Evolutionary conservation across 192 early-diverging fungal species (phyloP).

Genomic region (Helicostylum pulchrum): DNA sequence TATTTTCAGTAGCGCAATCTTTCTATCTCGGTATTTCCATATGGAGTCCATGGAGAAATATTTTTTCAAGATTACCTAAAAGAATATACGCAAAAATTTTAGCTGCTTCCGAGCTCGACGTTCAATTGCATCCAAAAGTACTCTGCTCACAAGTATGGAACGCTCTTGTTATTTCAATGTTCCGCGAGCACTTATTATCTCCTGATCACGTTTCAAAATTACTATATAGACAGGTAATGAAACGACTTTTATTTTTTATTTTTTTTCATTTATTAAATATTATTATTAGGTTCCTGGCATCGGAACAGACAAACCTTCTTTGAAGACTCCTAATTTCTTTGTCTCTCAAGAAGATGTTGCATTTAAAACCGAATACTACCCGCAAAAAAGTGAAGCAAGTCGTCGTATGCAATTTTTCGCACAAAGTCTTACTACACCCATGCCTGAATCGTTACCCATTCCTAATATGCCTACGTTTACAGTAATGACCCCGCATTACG

Average conservation of each 20-base stretch:
- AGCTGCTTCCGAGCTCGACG: conserved; percentile 59
- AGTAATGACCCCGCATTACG: conserved; percentile 81
- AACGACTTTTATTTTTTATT: neutral
- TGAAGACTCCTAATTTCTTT: conserved; percentile 78
- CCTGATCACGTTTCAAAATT: conserved; percentile 70
- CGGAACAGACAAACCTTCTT: conserved; percentile 58
- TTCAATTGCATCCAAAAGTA: conserved; percentile 76
- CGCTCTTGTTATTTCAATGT: conserved; percentile 79
- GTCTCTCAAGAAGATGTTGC: conserved; percentile 55
- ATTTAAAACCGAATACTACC: conserved; percentile 67
- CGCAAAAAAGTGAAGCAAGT: conserved; percentile 70
- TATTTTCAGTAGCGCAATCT: conserved; percentile 72
- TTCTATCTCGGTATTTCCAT: conserved; percentile 78
- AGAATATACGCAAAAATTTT: conserved; percentile 76
- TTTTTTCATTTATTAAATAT: neutral
- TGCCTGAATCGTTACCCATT: conserved; percentile 77
- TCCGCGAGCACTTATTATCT: conserved; percentile 73
- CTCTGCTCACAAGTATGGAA: conserved; percentile 85
- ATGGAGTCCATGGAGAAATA: conserved; percentile 80
- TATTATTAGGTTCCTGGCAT: conserved; percentile 19
- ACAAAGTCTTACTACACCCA: conserved; percentile 75
- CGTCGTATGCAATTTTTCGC: conserved; percentile 85
- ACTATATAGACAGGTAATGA: conserved; percentile 69
- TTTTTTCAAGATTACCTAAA: conserved; percentile 76
- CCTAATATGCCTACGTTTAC: conserved; percentile 85